Evolutionary conservation across 148 eudicot species (phyloP), one percentile per base, ranked within the genome.

Genomic region (Chenopodium berlandieri): DNA sequence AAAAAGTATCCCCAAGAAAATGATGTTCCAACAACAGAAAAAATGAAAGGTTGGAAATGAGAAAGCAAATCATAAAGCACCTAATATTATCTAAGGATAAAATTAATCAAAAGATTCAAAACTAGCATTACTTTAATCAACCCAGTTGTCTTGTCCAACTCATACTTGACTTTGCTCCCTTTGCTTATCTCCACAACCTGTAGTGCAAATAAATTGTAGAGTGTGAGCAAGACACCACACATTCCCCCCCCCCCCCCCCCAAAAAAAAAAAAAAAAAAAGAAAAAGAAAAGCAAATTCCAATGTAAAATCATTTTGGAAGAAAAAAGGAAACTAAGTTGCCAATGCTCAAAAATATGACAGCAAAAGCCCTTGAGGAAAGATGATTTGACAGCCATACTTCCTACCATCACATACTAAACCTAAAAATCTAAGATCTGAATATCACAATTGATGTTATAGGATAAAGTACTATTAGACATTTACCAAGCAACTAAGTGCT

Each of bases 131-230:
- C 97, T 83, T 92, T 94, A 86, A 94, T 91, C 71, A 94, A 84
- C 66, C 98, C 98, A 85, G 88, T 92, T 78, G 86, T 74, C 90
- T 94, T 94, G 90, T 94, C 97, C 81, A 94, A 90, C 85, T 92
- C 98, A 67, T 94, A 94, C 88, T 94, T 94, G 17, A 94, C 98
- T 87, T 94, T 94, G 90, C 98, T 90, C 44, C 97, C 98, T 89
- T 94, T 92, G 73, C 95, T 85, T 82, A 94, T 94, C 86, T 93
- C 97, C 86, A 94, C 88, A 69, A 94, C 98, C 98, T 94, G 92
- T 81, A 44, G 79, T 40, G 72, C 71, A 20, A 75, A 82, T 27
- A 23, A 79, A 66, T 13, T 27, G 50, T 75, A 78, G 50, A 68
- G 27, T 46, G 44, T 82, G 40, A 76, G 64, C 74, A 27, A 74